Base-by-base conservation (phyloP, 2,329 filamentous ascomycete species). In the Cytospora paraplurivora region DNA sequence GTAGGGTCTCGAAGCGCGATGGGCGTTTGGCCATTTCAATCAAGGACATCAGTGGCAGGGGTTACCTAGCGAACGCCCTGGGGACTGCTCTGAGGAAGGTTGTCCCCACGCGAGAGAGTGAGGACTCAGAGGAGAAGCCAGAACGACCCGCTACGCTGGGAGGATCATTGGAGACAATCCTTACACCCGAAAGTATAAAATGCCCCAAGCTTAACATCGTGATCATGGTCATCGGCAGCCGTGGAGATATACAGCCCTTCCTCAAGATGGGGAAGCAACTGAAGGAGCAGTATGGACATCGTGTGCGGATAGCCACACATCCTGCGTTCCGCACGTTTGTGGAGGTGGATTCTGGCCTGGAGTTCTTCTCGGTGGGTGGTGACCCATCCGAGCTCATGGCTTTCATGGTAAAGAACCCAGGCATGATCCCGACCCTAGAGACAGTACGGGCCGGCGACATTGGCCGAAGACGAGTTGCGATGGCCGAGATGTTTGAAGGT, bases 341-440 rank as follows among this genome's bases (percentile, higher is more conserved):
- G 1, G 83, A 91, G 69, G 82, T 88, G 56, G 88, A 92, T 66
- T 87, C 81, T 0, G 88, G 87, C 0, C 80, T 94, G 0, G 91
- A 94, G 69, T 94, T 94, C 76, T 94, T 93, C 75, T 88, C 85
- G 1, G 85, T 93, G 1, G 91, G 91, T 1, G 91, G 91, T 1
- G 88, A 94, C 69, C 91, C 91, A 1, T 86, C 88, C 0, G 90
- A 93, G 74, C 79, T 95, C 1, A 94, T 94, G 91, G 88, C 89
- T 0, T 94, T 93, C 73, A 94, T 95, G 91, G 90, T 93, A 38
- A 92, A 92, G 76, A 93, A 94, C 70, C 90, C 86, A 0, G 90
- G 90, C 4, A 81, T 94, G 74, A 89, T 95, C 2, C 91, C 91
- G 0, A 89, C 83, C 1, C 77, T 93, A 32, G 85, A 91, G 66